phyloP scores from a whole-genome alignment of 257 asterid genomes.

The Verbascum thapsus region DNA sequence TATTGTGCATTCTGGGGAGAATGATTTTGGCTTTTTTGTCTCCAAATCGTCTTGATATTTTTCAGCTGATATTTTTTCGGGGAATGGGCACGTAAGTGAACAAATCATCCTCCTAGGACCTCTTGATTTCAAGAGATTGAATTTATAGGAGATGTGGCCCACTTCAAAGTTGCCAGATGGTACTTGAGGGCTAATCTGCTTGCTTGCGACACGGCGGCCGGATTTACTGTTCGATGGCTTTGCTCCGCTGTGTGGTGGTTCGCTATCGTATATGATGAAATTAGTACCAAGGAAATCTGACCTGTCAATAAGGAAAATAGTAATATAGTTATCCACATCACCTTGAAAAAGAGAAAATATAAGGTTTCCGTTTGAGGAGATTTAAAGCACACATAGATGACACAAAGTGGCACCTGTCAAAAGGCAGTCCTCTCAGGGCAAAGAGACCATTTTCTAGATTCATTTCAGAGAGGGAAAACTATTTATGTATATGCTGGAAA shows the following conservation, averaged over 20 bases:
- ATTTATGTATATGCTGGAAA: too few relatives aligned
- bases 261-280: slow-evolving; percentile 79
- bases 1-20: slow-evolving; percentile 40
- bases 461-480: too few relatives aligned
- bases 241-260: slow-evolving; percentile 78
- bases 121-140: slow-evolving; percentile 87
- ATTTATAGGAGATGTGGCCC: slow-evolving; percentile 80
- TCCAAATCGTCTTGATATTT: slow-evolving; percentile 38
- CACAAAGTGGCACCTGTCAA: too few relatives aligned
- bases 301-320: slow-evolving; percentile 44
- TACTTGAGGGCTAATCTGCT: slow-evolving; percentile 91
- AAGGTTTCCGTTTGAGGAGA: neutral
- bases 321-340: neutral
- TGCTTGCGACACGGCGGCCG: slow-evolving; percentile 78
- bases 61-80: slow-evolving; percentile 32
- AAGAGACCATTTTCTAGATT: too few relatives aligned
- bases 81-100: slow-evolving; percentile 52
- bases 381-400: too few relatives aligned
- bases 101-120: slow-evolving; percentile 94
- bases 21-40: slow-evolving; percentile 31
- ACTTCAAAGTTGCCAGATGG: slow-evolving; percentile 83
- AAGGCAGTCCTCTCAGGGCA: too few relatives aligned
- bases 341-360: neutral
- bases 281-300: slow-evolving; percentile 93
- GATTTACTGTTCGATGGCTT: slow-evolving; percentile 75